Evolutionary conservation across 805 yeast species (phyloP), one percentile per base, ranked within the genome.

Genomic region (Pichia phayaonensis): DNA sequence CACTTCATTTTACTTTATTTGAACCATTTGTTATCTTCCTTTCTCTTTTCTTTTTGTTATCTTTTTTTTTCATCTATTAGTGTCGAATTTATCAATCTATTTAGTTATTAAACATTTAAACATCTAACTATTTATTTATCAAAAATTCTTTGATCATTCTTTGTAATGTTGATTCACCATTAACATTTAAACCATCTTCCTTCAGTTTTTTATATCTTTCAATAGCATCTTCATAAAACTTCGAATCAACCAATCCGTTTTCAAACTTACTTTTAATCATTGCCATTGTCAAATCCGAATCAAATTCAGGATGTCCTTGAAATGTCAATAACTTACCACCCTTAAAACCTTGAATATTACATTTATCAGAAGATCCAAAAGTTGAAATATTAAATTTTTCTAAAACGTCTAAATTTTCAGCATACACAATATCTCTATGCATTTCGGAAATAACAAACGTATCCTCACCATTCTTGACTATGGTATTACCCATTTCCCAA

Each of bases 271-370:
- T 29, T 8, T 51, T 46, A 16, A 52, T 46, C 26, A 60, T 26
- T 1, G 40, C 42, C 3, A 53, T 41, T 2, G 65, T 62, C 21
- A 62, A 61, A 3, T 65, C 72, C 0, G 69, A 68, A 24, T 68
- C 61, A 60, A 86, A 90, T 63, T 90, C 97, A 0, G 97, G 97
- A 60, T 90, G 97, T 0, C 96, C 96, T 65, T 90, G 97, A 57
- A 89, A 77, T 0, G 94, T 79, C 22, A 90, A 65, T 8, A 85
- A 48, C 42, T 74, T 71, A 22, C 71, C 61, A 0, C 74, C 72
- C 40, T 77, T 75, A 49, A 86, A 67, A 0, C 95, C 95, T 66
- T 90, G 97, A 36, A 77, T 68, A 1, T 67, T 59, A 54, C 95
- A 84, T 40, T 65, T 71, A 0, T 71, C 64, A 8, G 84, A 76